These are phyloP conservation scores for Microbotryomycetes sp. DNA, from an alignment of 1,284 basidiomycete species.

Conservation along the genomic window DNA sequence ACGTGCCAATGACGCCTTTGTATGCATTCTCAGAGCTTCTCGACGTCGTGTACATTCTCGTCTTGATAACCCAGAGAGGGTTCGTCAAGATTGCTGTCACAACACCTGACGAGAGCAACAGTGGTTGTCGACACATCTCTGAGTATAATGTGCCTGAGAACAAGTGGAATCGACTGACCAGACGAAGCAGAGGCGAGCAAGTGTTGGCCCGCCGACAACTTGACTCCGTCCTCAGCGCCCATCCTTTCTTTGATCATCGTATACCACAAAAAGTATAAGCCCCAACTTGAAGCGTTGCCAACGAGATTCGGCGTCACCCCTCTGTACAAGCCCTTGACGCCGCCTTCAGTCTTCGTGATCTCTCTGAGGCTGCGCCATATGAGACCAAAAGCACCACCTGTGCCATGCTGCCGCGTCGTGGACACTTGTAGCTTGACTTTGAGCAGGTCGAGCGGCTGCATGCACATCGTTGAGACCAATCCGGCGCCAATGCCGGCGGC, in stretches of 20 bases:
- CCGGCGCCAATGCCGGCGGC: slow-evolving; percentile 89
- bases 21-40: slow-evolving; percentile 61
- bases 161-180: slow-evolving; percentile 53
- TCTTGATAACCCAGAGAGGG: slow-evolving; percentile 97
- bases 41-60: slow-evolving; percentile 87
- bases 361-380: slow-evolving; percentile 69
- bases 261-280: slow-evolving; percentile 97
- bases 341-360: slow-evolving; percentile 57
- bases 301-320: slow-evolving; percentile 86
- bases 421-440: slow-evolving; percentile 95
- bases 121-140: neutral
- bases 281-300: slow-evolving; percentile 96
- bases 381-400: slow-evolving; percentile 54
- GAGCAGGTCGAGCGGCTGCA: slow-evolving; percentile 96
- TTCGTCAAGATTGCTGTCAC: slow-evolving; percentile 92
- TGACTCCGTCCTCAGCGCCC: slow-evolving; percentile 43
- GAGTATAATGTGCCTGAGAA: neutral
- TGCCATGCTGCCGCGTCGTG: slow-evolving; percentile 43
- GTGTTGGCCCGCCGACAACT: slow-evolving; percentile 68
- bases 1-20: slow-evolving; percentile 67
- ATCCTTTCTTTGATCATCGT: slow-evolving; percentile 74
- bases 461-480: slow-evolving; percentile 83
- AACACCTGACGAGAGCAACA: slow-evolving; percentile 55
- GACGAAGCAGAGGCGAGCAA: slow-evolving; percentile 89
- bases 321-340: slow-evolving; percentile 43